Base-by-base conservation (phyloP, 1,284 basidiomycete genomes). In the Tilletia setariae region DNA sequence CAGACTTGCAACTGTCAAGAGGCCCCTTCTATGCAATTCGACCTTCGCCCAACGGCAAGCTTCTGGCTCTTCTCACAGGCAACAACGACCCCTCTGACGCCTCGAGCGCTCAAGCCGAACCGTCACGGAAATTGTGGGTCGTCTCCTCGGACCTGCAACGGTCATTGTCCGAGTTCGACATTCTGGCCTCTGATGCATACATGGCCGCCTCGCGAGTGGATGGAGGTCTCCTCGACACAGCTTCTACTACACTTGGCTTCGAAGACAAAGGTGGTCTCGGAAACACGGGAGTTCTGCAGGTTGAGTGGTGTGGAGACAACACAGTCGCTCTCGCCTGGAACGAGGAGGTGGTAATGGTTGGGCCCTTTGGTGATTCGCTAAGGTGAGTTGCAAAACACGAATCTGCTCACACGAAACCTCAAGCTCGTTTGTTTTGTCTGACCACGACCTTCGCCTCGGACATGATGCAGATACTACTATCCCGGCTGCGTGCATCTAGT, bases 251-350 rank as follows among this genome's bases (percentile, higher is more conserved):
- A 46, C 63, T 53, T 25, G 63, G 63, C 42, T 65, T 53, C 21
- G 65, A 67, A 32, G 65, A 53, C 28, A 53, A 32, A 42, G 77
- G 73, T 19, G 76, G 74, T 19, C 13, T 64, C 4, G 42, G 62
- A 4, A 23, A 28, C 23, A 47, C 78, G 13, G 80, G 78, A 1
- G 65, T 80, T 1, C 67, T 69, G 15, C 69, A 70, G 28, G 69
- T 94, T 0, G 90, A 91, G 78, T 98, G 96, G 96, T 98, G 94
- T 79, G 94, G 94, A 4, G 94, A 94, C 80, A 94, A 98, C 83
- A 93, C 93, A 0, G 90, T 98, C 30, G 87, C 93, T 1, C 86
- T 98, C 19, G 90, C 89, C 1, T 98, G 92, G 90, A 87, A 88
- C 46, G 86, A 87, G n/a, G 85, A 90, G 59, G 90, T 90, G 0